A percentile compares a stretch with the other conserved stretches of the same genome.
These are phyloP conservation scores for Fusarium tjaetaba DNA, from an alignment of 2,329 filamentous ascomycete species.

Conservation along the genomic window DNA sequence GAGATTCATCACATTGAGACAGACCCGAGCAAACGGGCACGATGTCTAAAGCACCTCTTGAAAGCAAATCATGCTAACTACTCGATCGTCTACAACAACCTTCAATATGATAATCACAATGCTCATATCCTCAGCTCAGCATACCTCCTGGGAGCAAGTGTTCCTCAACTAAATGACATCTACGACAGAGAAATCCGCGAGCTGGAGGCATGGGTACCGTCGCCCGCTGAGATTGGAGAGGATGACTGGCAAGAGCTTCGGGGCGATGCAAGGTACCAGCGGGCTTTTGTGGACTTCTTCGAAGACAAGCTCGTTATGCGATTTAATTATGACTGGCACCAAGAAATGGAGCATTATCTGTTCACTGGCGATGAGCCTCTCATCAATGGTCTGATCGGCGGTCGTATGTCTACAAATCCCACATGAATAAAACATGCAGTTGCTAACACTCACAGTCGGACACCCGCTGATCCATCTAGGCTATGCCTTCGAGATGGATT, in stretches of 20 bases:
- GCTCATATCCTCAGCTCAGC: constrained; percentile 85
- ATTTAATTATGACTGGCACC: constrained; percentile 85
- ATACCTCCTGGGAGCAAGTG: constrained; percentile 82
- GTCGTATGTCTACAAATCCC: constrained; percentile 64
- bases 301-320: constrained; percentile 84
- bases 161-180: constrained; percentile 77
- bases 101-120: constrained; percentile 83
- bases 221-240: constrained; percentile 83
- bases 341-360: constrained; percentile 78
- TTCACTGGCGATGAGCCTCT: constrained; percentile 79
- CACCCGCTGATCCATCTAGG: constrained; percentile 94
- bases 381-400: constrained; percentile 81
- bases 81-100: constrained; percentile 80
- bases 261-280: constrained; percentile 82
- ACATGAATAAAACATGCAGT: not conserved
- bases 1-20: constrained; percentile 83
- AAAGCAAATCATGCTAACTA: constrained; percentile 93
- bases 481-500: constrained; percentile 92
- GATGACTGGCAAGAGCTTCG: constrained; percentile 89
- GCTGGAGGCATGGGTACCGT: constrained; percentile 83
- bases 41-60: constrained; percentile 89
- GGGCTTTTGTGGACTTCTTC: constrained; percentile 93
- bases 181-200: constrained; percentile 80
- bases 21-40: constrained; percentile 77
- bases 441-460: constrained; percentile 67